Evolutionary conservation across 257 asterid genomes (phyloP).

Genomic region (Salvia rosmarinus): DNA sequence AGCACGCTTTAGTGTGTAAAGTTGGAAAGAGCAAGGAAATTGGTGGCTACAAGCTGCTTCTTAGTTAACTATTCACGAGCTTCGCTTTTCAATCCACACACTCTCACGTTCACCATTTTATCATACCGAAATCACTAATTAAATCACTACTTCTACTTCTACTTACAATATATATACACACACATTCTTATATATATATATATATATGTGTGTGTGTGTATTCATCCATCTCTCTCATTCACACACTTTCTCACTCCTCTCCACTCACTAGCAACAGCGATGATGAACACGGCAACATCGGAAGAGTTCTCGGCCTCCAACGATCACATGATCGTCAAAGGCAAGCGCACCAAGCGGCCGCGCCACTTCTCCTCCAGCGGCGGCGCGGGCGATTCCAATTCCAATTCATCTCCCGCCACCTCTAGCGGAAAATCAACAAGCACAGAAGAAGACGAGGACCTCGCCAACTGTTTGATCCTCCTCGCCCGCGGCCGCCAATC

Average conservation of each 20-base stretch:
- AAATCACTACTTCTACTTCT: background rate
- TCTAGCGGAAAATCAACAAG: conserved; percentile 49
- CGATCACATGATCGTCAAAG: conserved; percentile 55
- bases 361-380: conserved; percentile 59
- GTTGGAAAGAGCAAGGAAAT: conserved; percentile 26
- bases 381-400: conserved; percentile 41
- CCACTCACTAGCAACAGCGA: conserved; percentile 31
- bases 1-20: conserved; percentile 22
- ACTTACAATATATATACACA: background rate
- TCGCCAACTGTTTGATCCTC: conserved; percentile 87
- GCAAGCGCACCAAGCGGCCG: conserved; percentile 69
- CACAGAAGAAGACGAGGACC: conserved; percentile 74
- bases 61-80: conserved; percentile 39
- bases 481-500: conserved; percentile 63
- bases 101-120: conserved; percentile 17
- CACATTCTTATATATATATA: background rate
- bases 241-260: conserved; percentile 44
- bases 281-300: conserved; percentile 31
- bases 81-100: conserved; percentile 38
- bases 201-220: no score
- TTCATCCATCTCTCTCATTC: conserved; percentile 38
- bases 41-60: conserved; percentile 33
- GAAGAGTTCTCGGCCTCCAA: conserved; percentile 49
- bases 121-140: background rate
- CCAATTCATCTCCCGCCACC: conserved; percentile 39